A percentile compares a stretch with the other conserved stretches of the same genome.
Conservation (phyloP, 768 basidiomycete genomes). For the Trametes sanguinea region DNA sequence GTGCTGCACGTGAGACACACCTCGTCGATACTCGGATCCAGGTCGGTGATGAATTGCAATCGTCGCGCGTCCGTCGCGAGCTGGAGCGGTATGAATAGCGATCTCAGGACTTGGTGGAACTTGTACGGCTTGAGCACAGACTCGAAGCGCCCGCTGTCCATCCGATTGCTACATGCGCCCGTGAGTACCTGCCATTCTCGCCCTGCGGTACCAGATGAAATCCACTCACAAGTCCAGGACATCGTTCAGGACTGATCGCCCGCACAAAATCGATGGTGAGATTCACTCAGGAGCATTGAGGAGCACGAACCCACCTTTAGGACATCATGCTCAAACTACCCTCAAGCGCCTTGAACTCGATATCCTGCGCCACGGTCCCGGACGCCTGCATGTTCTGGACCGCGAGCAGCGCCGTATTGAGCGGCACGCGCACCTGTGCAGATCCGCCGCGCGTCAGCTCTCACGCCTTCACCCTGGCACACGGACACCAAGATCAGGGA, state of each 20-base stretch:
- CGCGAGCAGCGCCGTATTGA: slow-evolving; percentile 82
- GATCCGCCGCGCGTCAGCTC: slow-evolving; percentile 13
- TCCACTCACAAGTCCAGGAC: slow-evolving; percentile 72
- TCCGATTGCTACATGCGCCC: slow-evolving; percentile 58
- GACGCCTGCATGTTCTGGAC: slow-evolving; percentile 92
- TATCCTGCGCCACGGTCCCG: slow-evolving; percentile 71
- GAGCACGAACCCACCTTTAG: slow-evolving; percentile 54
- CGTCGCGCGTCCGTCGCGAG: slow-evolving; percentile 67
- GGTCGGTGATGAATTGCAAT: slow-evolving; percentile 64
- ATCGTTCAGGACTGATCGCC: slow-evolving; percentile 66
- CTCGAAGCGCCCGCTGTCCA: slow-evolving; percentile 87
- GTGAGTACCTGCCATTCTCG: background rate
- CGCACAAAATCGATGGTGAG: slow-evolving; percentile 1
- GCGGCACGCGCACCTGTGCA: slow-evolving; percentile 74
- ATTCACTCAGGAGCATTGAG: background rate
- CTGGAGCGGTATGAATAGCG: slow-evolving; percentile 67
- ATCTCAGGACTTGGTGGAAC: slow-evolving; percentile 77
- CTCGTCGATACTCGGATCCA: slow-evolving; percentile 69
- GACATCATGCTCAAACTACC: slow-evolving; percentile 88
- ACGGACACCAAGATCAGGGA: background rate
- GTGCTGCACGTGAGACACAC: slow-evolving; percentile 33
- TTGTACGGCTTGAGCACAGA: slow-evolving; percentile 67
- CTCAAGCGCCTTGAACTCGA: slow-evolving; percentile 85
- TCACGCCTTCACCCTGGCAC: too few relatives aligned
- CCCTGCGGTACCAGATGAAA: background rate